Conservation (phyloP, 2,329 filamentous ascomycete genomes). For the Delphinella strobiligena region DNA sequence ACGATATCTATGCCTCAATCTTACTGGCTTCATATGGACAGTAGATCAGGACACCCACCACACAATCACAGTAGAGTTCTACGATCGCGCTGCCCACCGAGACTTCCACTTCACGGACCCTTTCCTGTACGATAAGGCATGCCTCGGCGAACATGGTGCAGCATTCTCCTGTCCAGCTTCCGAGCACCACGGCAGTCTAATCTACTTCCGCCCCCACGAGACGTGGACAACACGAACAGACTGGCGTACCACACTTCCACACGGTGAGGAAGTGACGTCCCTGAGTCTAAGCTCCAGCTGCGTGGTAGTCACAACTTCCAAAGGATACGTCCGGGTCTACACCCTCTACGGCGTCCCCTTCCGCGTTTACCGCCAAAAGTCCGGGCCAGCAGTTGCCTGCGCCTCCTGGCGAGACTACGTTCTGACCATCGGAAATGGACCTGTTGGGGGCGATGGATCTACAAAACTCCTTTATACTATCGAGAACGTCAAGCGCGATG, state of each 20-base stretch:
- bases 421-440: conserved; percentile 88
- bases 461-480: conserved; percentile 79
- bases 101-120: conserved; percentile 98
- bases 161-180: conserved; percentile 70
- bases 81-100: conserved; percentile 81
- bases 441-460: conserved; percentile 64
- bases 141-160: conserved; percentile 70
- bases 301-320: conserved; percentile 74
- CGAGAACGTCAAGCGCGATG: conserved; percentile 85
- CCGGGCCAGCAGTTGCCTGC: conserved; percentile 78
- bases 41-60: conserved; percentile 82
- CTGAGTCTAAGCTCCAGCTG: conserved; percentile 89
- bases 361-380: conserved; percentile 84
- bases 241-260: conserved; percentile 80
- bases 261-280: conserved; percentile 73
- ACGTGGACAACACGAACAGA: conserved; percentile 87
- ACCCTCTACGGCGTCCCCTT: conserved; percentile 86
- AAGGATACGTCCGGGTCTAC: conserved; percentile 83
- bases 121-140: conserved; percentile 92
- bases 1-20: conserved; percentile 83
- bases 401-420: conserved; percentile 93
- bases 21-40: conserved; percentile 93
- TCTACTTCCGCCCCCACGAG: conserved; percentile 97
- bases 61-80: conserved; percentile 94
- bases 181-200: conserved; percentile 56